Conservation (phyloP, 2,329 filamentous ascomycete genomes). For the Allantophomopsis cytisporea region DNA sequence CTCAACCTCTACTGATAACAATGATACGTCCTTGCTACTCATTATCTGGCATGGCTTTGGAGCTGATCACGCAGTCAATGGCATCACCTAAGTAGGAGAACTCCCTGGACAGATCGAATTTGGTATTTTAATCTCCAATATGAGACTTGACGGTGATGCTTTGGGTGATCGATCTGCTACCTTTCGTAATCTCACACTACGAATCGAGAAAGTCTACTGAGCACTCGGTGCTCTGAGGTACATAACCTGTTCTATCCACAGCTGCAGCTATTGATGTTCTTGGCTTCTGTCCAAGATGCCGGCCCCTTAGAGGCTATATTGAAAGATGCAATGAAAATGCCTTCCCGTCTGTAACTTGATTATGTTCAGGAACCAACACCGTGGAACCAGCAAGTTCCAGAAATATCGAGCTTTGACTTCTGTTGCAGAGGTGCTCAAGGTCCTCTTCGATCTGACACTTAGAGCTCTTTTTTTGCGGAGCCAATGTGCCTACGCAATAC, state of each 20-base stretch:
- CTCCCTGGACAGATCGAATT: conserved; percentile 63
- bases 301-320: conserved; percentile 85
- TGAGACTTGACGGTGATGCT: conserved; percentile 51
- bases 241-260: conserved; percentile 66
- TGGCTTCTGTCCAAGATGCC: conserved; percentile 88
- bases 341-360: conserved; percentile 45
- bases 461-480: conserved; percentile 66
- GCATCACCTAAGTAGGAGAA: conserved; percentile 56
- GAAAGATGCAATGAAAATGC: conserved; percentile 73
- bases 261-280: conserved; percentile 79
- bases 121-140: conserved; percentile 71
- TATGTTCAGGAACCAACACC: conserved; percentile 61
- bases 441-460: conserved; percentile 67
- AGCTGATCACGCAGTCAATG: conserved; percentile 64
- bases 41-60: conserved; percentile 86
- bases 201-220: conserved; percentile 64
- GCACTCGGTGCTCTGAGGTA: too few relatives aligned
- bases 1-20: conserved; percentile 10
- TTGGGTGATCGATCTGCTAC: conserved; percentile 65
- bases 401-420: conserved; percentile 61
- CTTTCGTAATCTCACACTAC: conserved; percentile 78
- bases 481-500: conserved; percentile 82
- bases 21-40: conserved; percentile 67
- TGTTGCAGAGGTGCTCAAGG: conserved; percentile 71
- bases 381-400: conserved; percentile 76